Evolutionary conservation across 306 rosid species (phyloP), one percentile per base, ranked within the genome.

Genomic region (Rubus idaeus): DNA sequence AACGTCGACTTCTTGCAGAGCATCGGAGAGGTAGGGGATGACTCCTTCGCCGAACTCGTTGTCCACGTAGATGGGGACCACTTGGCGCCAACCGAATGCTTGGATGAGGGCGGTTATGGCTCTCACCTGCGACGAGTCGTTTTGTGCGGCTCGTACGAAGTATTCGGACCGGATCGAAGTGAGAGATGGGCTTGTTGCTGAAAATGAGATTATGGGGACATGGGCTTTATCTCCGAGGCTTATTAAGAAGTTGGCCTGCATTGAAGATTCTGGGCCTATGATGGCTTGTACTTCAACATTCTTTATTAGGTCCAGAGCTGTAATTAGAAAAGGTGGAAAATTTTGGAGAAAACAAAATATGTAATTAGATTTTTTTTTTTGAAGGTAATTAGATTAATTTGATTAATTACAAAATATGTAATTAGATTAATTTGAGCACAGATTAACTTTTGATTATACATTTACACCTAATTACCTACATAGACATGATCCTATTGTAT

Each of bases 281-380:
- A 87, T 85, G 41, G 89, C 89, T 68, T 82, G 46, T 42, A 89
- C 90, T 77, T 89, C 16, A 47, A 71, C 79, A 14, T 81, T 80
- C 55, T 80, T 73, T 61, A 87, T 87, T 3, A 86, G 81, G 70
- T 89, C 88, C 5, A 75, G 7, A 73, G 87, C 90, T 89, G 77
- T 50, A 39, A 64, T 4, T 26, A 26, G 0, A 3, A 61, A 58
- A n/a, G 21, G 10, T 23, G 7, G 14, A 14, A 50, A 0, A 51
- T 3, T 0, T 50, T 30, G 35, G 35, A 30, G 35, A 30, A 30
- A 30, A 30, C 2, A 30, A 30, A 30, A 30, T n/a, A n/a, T n/a
- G n/a, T n/a, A n/a, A n/a, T n/a, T n/a, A n/a, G n/a, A n/a, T n/a
- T n/a, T n/a, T n/a, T n/a, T n/a, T n/a, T n/a, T n/a, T n/a, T n/a